Percentiles rank a stretch among this genome's conserved stretches.
Evolutionary conservation across 164 flowering plant species (phyloP).

Genomic region (Magnolia changhungtana): DNA sequence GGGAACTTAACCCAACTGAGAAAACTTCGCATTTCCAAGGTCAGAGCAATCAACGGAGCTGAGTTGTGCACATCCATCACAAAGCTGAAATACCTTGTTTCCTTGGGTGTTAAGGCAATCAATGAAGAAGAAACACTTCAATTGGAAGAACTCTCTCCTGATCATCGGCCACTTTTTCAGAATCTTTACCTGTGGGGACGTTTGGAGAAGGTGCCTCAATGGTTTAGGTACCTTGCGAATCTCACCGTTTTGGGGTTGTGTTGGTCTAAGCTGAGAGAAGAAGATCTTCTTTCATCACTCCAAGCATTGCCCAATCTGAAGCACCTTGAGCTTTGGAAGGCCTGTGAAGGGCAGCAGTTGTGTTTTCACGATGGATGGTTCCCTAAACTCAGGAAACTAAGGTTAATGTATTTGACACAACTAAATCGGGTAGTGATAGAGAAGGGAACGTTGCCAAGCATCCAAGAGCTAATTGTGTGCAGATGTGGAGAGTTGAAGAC

Average conservation of each 20-base stretch:
- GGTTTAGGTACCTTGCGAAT: background rate
- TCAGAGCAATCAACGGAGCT: slow-evolving; percentile 19
- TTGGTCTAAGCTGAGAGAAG: background rate
- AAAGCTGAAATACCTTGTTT: slow-evolving; percentile 30
- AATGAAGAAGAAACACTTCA: slow-evolving; percentile 19
- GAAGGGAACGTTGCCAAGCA: slow-evolving; percentile 3
- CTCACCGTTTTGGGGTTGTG: background rate
- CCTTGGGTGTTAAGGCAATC: slow-evolving; percentile 19
- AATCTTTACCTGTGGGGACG: background rate
- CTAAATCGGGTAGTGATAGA: background rate
- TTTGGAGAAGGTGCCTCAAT: slow-evolving; percentile 3
- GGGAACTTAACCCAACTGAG: slow-evolving; percentile 31
- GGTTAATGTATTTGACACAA: background rate
- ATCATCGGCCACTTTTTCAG: background rate
- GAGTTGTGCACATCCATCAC: slow-evolving; percentile 28
- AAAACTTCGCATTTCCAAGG: slow-evolving; percentile 26
- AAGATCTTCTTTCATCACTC: background rate
- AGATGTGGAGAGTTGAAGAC: background rate
- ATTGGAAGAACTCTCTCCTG: slow-evolving; percentile 25
- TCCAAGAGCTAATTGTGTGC: background rate
- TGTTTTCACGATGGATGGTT: slow-evolving; percentile 5
- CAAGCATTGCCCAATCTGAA: slow-evolving; percentile 10
- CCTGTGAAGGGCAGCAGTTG: background rate
- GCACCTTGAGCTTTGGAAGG: background rate
- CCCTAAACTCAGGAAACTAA: background rate